Evolutionary conservation across 768 basidiomycete species (phyloP).

Genomic region (Panaeolus cyanescens): DNA sequence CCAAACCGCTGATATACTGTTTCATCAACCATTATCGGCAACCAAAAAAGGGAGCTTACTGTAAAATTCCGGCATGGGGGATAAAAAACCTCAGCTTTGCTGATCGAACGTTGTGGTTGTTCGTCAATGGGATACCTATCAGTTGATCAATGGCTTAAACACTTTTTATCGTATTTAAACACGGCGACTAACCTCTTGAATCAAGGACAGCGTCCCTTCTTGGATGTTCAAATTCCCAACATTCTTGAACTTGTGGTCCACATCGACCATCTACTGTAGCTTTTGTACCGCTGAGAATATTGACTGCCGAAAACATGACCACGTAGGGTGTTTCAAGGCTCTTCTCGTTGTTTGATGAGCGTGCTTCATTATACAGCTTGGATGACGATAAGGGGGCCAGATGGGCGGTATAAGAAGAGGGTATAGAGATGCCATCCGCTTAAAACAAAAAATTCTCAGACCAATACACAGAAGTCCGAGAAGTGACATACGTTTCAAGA

Average conservation of each 20-base stretch:
- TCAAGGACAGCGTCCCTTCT: conserved; percentile 77
- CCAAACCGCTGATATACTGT: conserved; percentile 62
- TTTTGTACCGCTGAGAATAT: conserved; percentile 82
- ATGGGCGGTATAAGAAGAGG: conserved; percentile 93
- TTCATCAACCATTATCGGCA: not conserved
- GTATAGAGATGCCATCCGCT: conserved; percentile 96
- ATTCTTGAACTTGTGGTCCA: conserved; percentile 87
- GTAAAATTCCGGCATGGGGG: conserved; percentile 90
- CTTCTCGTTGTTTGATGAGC: conserved; percentile 63
- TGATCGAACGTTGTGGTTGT: conserved; percentile 92
- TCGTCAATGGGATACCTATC: conserved; percentile 87
- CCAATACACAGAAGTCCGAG: not conserved
- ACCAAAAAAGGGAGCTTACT: conserved; percentile 43
- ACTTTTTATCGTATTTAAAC: conserved; percentile 2
- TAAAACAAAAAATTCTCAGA: not conserved
- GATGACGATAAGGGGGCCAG: conserved; percentile 93
- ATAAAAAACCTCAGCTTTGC: conserved; percentile 88
- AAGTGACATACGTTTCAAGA: conserved; percentile 78
- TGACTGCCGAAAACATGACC: conserved; percentile 96
- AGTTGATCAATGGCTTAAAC: not conserved
- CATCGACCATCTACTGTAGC: conserved; percentile 61
- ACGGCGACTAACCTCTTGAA: conserved; percentile 55
- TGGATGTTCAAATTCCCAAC: conserved; percentile 98
- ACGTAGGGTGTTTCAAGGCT: conserved; percentile 95
- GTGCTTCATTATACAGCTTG: conserved; percentile 86